phyloP scores from a whole-genome alignment of 768 basidiomycete species.

The Leccinum uliginosum region DNA sequence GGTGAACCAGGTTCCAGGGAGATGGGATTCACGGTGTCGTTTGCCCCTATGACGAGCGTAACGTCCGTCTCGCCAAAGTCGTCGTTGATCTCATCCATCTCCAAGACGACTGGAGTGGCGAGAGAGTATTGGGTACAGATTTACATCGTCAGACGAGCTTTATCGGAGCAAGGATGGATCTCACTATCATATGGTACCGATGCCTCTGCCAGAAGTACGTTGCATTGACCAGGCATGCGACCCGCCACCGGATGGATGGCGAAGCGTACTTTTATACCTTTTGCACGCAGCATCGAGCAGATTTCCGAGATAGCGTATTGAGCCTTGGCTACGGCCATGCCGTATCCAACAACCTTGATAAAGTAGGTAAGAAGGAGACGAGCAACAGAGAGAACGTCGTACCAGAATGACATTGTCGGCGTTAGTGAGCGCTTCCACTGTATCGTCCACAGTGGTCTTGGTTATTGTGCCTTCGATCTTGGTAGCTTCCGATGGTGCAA shows the following conservation, averaged over 20 bases:
- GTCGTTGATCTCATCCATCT: conserved; percentile 95
- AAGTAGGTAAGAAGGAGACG: conserved; percentile 4
- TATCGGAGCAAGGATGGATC: conserved; percentile 20
- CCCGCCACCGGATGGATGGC: conserved; percentile 90
- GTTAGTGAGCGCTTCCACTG: conserved; percentile 71
- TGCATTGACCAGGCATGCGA: conserved; percentile 91
- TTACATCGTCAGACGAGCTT: neutral
- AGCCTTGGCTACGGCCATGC: conserved; percentile 91
- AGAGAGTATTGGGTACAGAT: neutral
- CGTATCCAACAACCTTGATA: conserved; percentile 73
- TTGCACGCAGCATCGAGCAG: conserved; percentile 62
- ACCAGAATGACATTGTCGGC: conserved; percentile 83
- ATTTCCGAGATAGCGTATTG: conserved; percentile 80
- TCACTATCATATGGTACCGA: conserved; percentile 86
- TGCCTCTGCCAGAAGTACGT: conserved; percentile 87
- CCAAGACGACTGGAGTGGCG: conserved; percentile 61
- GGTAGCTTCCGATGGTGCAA: conserved; percentile 50
- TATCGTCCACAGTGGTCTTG: conserved; percentile 75
- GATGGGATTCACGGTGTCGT: conserved; percentile 91
- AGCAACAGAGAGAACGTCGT: conserved; percentile 3
- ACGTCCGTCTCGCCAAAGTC: conserved; percentile 87
- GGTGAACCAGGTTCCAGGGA: conserved; percentile 82
- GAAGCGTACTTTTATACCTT: conserved; percentile 77
- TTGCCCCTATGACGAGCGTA: conserved; percentile 88
- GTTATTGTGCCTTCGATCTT: conserved; percentile 84